Base-by-base conservation (phyloP, 225 moss, liverwort and hornwort genomes). In the Neckera pumila region DNA sequence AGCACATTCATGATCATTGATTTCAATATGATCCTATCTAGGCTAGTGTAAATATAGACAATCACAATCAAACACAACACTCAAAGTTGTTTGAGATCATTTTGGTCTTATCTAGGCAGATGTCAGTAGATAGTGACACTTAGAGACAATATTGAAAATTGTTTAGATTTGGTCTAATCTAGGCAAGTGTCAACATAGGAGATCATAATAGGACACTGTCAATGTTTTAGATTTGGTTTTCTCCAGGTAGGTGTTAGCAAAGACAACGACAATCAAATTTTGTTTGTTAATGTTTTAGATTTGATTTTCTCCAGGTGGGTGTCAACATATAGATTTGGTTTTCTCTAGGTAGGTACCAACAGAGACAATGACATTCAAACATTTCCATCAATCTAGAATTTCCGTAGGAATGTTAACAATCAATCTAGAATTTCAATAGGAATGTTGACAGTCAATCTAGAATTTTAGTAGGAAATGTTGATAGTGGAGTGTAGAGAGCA, bases 61-160 rank as follows among this genome's bases (percentile, higher is more conserved):
- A 71, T 27, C 3, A 27, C 43, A 71, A 27, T 26, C 26, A 26
- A 22, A 22, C 12, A 38, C 22, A 22, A 7, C 7, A 21, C 2
- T 71, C 2, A 21, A 42, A 71, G 26, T 43, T 42, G 16, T 27
- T 71, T 30, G 17, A 45, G 4, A 45, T 45, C 5, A 2, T 53
- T 53, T 0, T 27, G 3, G 28, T 27, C 17, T 16, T 72, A 16
- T 1, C 1, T 43, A 28, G 7, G 13, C 0, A 27, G 0, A 9
- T 28, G 43, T 14, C 0, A 17, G 2, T 28, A 73, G 17, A 17
- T 28, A 73, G 28, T 30, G 10, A 6, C 12, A 45, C 17, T 73
- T 0, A 31, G 8, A 63, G 16, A 8, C 8, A 5, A 3, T 20
- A 20, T 0, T 11, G 0, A 20, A 66, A 10, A 65, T 3, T 34